Evolutionary conservation across 1,139 yeast species (phyloP).

Genomic region (Saccharomyces hybrid): DNA sequence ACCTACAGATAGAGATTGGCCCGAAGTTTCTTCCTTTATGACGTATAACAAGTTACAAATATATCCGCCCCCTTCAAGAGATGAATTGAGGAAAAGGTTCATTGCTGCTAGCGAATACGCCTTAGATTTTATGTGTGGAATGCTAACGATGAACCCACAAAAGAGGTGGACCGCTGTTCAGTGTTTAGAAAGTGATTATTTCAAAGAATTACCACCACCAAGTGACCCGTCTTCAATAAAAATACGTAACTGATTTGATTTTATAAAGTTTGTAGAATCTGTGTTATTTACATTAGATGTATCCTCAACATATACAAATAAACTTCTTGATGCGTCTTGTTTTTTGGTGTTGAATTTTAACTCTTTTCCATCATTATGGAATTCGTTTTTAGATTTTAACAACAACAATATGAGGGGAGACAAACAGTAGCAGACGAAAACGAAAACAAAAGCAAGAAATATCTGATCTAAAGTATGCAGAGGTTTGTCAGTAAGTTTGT

Average conservation of each 20-base stretch:
- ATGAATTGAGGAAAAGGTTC: constrained; percentile 74
- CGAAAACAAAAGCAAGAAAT: background rate
- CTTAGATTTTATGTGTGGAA: constrained; percentile 60
- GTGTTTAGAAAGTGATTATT: constrained; percentile 63
- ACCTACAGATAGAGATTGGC: constrained; percentile 90
- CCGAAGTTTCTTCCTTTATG: constrained; percentile 75
- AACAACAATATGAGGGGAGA: background rate
- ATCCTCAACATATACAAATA: background rate
- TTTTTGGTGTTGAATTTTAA: background rate
- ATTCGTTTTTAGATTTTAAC: background rate
- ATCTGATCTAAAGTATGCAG: background rate
- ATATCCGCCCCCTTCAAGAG: constrained; percentile 79
- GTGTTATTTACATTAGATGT: background rate
- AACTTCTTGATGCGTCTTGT: background rate
- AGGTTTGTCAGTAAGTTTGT: background rate
- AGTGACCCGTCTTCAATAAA: constrained; percentile 48
- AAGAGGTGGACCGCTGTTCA: constrained; percentile 58
- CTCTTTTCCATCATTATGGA: background rate
- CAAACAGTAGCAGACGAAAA: background rate
- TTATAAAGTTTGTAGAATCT: background rate
- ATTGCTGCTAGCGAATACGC: constrained; percentile 90
- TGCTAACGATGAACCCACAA: constrained; percentile 76
- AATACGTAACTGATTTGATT: constrained; percentile 7
- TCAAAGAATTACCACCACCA: constrained; percentile 68
- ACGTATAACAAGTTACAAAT: constrained; percentile 61